Conservation (phyloP, 371 early-diverging fungal species). For the Mucor circinelloides region DNA sequence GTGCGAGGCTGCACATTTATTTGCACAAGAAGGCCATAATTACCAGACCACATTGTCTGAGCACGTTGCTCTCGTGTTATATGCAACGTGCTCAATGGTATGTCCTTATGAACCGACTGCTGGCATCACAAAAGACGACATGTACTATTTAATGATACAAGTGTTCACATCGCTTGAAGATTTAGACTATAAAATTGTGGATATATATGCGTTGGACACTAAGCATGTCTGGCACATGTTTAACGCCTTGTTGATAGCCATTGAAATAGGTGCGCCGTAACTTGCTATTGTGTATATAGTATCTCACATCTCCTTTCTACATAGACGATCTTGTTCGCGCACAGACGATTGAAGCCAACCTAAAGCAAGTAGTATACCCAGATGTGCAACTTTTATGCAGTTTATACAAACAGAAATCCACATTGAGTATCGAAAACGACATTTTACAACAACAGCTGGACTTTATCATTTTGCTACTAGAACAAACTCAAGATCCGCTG, state of each 20-base stretch:
- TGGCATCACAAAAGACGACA: neutral
- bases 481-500: constrained; percentile 7
- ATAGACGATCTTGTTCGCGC: constrained; percentile 35
- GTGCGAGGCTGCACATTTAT: constrained; percentile 26
- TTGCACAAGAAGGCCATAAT: constrained; percentile 16
- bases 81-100: constrained; percentile 11
- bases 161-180: constrained; percentile 10
- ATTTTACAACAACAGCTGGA: neutral
- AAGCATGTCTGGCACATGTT: constrained; percentile 19
- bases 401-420: constrained; percentile 3
- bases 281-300: neutral
- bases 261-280: constrained; percentile 28
- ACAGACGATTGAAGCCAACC: constrained; percentile 4
- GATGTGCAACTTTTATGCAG: constrained; percentile 17
- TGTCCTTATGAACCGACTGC: constrained; percentile 12
- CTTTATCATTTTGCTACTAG: constrained; percentile 6
- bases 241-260: constrained; percentile 23
- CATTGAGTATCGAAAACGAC: neutral
- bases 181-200: constrained; percentile 9
- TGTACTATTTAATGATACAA: neutral
- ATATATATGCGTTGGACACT: constrained; percentile 14
- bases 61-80: constrained; percentile 20
- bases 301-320: neutral
- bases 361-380: constrained; percentile 7
- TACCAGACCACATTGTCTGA: neutral